Evolutionary conservation across 805 yeast species (phyloP), one percentile per base, ranked within the genome.

Genomic region (Ogataea nakhonphanomensis): DNA sequence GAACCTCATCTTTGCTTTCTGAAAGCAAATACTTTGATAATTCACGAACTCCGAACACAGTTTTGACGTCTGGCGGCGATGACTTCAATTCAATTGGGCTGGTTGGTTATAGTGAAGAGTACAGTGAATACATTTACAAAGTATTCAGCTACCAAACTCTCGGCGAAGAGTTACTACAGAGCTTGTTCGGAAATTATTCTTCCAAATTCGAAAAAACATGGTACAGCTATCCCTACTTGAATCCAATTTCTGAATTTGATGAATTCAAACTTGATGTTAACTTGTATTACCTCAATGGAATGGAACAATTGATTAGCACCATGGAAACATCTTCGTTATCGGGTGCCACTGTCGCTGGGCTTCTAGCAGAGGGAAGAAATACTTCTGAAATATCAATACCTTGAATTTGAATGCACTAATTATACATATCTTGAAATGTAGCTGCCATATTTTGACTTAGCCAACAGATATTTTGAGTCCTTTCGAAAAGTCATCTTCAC

Each of bases 291-390:
- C 49, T 71, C 44, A 71, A 69, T 44, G 58, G 64, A 1, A 70
- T 74, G 57, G 79, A 74, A 44, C 54, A 62, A 7, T 66, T 74
- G 30, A 62, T 71, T 37, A 69, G 75, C 40, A 74, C 78, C 0
- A 71, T 74, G 78, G 79, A 74, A 45, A 72, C 79, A 0, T 59
- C 70, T 10, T 70, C 76, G 1, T 49, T 74, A 22, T 68, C 73
- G 1, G 78, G 78, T 17, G 74, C 75, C 13, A 67, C 67, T 40
- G 73, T 69, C 20, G 78, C 79, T 4, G 72, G 67, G 1, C 51
- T 71, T 31, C 61, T 73, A 3, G 49, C 66, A 5, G 5, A 24
- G 2, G 65, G 60, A 1, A 39, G 37, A 22, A 64, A 63, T 34
- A 55, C 57, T 0, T 53, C 61, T 1, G 50, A 38, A 25, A 33